These are phyloP conservation scores for Clavariopsis aquatica DNA, from an alignment of 495 filamentous ascomycete species.

Conservation along the genomic window DNA sequence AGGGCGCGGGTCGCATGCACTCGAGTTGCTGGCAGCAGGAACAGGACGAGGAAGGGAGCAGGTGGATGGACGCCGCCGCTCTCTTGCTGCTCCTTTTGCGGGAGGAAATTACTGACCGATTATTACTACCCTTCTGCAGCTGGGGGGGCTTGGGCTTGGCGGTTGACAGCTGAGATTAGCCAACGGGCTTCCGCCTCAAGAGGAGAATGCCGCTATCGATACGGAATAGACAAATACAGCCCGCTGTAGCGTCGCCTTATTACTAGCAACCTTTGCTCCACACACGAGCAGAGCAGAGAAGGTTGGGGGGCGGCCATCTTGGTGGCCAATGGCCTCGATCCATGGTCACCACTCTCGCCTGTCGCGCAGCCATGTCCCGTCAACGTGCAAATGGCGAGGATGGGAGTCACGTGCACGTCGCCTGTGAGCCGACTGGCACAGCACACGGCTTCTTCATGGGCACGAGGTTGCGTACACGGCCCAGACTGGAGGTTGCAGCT, in stretches of 20 bases:
- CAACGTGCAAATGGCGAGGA: neutral
- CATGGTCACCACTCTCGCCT: neutral
- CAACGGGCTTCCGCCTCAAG: neutral
- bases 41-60: neutral
- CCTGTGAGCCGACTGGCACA: neutral
- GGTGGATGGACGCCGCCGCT: neutral
- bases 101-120: conserved; percentile 2
- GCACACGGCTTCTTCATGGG: neutral
- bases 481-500: neutral
- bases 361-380: neutral
- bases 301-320: no score
- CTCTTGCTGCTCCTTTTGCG: neutral
- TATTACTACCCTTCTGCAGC: neutral
- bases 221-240: no score
- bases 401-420: neutral
- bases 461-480: neutral
- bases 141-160: neutral
- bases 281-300: no score
- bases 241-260: no score
- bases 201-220: neutral
- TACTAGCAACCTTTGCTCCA: no score
- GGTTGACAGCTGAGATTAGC: neutral
- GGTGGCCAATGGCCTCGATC: no score
- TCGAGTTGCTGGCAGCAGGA: neutral
- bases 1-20: neutral